phyloP scores from a whole-genome alignment of 2,329 filamentous ascomycete species.

The Xylariaceae sp. region DNA sequence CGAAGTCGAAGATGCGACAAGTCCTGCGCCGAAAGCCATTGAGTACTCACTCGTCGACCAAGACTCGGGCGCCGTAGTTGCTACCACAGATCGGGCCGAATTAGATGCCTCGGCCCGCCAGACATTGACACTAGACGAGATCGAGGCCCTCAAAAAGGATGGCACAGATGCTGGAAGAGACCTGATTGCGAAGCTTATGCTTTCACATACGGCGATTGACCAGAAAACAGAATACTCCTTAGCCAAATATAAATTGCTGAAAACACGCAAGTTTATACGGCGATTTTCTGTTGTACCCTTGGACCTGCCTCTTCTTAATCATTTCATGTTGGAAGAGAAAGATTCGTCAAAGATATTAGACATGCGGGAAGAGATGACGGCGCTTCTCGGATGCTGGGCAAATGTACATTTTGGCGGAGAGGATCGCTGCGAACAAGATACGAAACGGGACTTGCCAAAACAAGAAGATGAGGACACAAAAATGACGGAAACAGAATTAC shows the following conservation, averaged over 20 bases:
- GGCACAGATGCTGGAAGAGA: slow-evolving; percentile 78
- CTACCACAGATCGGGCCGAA: slow-evolving; percentile 55
- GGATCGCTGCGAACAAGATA: slow-evolving; percentile 27
- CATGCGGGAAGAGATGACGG: slow-evolving; percentile 77
- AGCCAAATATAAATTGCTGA: slow-evolving; percentile 92
- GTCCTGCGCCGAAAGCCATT: slow-evolving; percentile 41
- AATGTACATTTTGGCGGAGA: slow-evolving; percentile 73
- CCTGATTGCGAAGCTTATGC: slow-evolving; percentile 86
- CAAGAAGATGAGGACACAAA: slow-evolving; percentile 19
- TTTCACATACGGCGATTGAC: slow-evolving; percentile 83
- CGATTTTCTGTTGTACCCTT: slow-evolving; percentile 82
- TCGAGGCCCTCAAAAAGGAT: slow-evolving; percentile 69
- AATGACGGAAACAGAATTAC: slow-evolving; percentile 22
- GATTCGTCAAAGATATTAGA: slow-evolving; percentile 81
- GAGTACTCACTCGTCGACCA: slow-evolving; percentile 45
- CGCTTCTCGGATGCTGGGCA: slow-evolving; percentile 79
- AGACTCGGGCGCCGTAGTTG: slow-evolving; percentile 46
- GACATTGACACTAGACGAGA: slow-evolving; percentile 70
- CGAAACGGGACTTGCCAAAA: slow-evolving; percentile 16
- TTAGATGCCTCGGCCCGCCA: slow-evolving; percentile 66
- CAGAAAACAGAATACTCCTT: slow-evolving; percentile 93
- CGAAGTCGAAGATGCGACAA: slow-evolving; percentile 35
- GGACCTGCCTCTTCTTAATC: slow-evolving; percentile 70
- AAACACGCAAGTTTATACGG: slow-evolving; percentile 88
- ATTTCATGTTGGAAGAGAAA: slow-evolving; percentile 75